Conservation (phyloP, 2,329 filamentous ascomycete species). For the Botrytis fabae region DNA sequence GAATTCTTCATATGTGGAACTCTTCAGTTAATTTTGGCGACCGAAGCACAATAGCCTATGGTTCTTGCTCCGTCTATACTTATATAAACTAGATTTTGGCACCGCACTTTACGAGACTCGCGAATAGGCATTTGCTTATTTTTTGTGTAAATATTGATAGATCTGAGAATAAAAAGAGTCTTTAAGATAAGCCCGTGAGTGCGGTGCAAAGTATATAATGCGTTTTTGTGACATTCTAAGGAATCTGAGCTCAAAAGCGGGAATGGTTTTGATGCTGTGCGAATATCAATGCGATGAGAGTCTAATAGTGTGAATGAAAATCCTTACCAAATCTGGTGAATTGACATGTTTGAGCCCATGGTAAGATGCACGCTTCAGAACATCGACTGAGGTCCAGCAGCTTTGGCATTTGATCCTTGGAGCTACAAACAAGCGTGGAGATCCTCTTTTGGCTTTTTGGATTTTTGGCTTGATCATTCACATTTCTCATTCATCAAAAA, state of each 20-base stretch:
- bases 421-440: too few relatives aligned
- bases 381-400: fast-evolving
- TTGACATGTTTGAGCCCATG: not conserved
- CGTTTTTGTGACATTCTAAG: not conserved
- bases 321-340: not conserved
- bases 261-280: not conserved
- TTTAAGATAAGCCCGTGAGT: conserved; percentile 3
- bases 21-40: not conserved
- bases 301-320: not conserved
- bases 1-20: not conserved
- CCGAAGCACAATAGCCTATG: not conserved
- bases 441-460: not conserved
- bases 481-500: too few relatives aligned
- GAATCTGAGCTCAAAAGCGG: not conserved
- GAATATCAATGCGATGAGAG: not conserved
- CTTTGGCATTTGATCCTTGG: not conserved
- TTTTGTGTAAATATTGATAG: not conserved
- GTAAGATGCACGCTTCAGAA: not conserved
- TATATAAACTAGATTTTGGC: too few relatives aligned
- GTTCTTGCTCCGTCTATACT: not conserved
- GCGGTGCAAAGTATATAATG: not conserved
- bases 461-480: not conserved
- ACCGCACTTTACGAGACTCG: not conserved
- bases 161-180: not conserved
- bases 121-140: not conserved